Conservation (phyloP, 495 filamentous ascomycete species). For the Xylaria palmicola region DNA sequence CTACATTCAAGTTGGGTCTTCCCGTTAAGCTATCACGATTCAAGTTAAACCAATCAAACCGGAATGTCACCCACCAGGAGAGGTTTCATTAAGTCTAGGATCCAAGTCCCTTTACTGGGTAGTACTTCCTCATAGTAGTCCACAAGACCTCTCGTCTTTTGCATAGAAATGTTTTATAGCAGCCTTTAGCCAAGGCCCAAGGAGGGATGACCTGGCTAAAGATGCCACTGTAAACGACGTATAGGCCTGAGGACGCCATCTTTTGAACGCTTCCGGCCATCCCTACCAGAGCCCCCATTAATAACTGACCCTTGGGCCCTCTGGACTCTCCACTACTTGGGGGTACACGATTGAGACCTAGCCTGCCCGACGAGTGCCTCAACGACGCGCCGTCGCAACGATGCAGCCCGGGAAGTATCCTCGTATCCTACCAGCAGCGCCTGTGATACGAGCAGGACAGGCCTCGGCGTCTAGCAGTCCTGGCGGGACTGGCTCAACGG, state of each 20-base stretch:
- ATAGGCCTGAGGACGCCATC: no score
- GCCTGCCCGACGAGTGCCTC: not conserved
- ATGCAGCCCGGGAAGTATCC: conserved; percentile 8
- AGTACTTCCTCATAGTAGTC: not conserved
- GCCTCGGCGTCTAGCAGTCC: not conserved
- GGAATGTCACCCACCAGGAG: not conserved
- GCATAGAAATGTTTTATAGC: no score
- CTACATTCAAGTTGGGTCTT: not conserved
- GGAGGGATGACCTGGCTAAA: no score
- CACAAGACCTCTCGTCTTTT: not conserved
- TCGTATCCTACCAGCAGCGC: conserved; percentile 9
- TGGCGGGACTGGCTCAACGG: not conserved
- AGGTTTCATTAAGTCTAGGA: not conserved
- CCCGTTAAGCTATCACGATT: not conserved
- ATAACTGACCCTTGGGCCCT: not conserved
- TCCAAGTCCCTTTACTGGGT: not conserved
- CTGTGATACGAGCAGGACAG: not conserved
- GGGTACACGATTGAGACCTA: not conserved
- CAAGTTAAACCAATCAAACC: conserved; percentile 2
- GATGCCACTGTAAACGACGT: no score
- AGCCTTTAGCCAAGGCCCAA: no score
- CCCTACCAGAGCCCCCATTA: not conserved
- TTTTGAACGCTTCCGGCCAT: not conserved
- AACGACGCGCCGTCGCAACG: not conserved
- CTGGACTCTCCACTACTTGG: no score